Evolutionary conservation across 2,329 filamentous ascomycete genomes (phyloP), one percentile per base, ranked within the genome.

Genomic region (Aspergillus ruber): DNA sequence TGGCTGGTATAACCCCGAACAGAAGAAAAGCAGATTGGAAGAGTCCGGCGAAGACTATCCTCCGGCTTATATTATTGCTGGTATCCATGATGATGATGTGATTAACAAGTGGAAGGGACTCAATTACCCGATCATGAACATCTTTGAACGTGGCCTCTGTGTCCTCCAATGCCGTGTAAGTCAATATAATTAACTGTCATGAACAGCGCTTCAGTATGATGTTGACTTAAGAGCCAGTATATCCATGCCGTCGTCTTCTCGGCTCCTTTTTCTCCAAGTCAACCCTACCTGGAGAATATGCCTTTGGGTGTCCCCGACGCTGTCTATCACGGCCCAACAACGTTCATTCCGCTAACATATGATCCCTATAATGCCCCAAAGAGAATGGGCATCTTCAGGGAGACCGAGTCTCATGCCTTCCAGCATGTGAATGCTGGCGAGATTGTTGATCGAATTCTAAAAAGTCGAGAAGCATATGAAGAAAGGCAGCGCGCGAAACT

Each of bases 61-160:
- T 0, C 89, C 90, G 0, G 85, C 84, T 6, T 97, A 88, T 65
- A 79, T 98, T n/a, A 82, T 97, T 39, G 90, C 89, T 2, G 93
- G 93, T 43, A 84, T 98, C 20, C 93, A 98, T 69, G 88, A 95
- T 61, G 93, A 98, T 66, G 83, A 86, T 54, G 90, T 95, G 50
- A 95, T 98, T 69, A 98, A 98, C 70, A 77, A 85, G 60, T 94
- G 90, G 86, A 97, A 97, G 72, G 91, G 93, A 32, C 79, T 96
- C 60, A 98, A 98, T 73, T 98, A 96, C 65, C 93, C 93, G 21
- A 97, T 98, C 72, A 98, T 98, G 93, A 98, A 97, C 74, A 90
- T 95, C 48, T 95, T 91, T 61, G 93, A 98, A 75, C 85, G 93
- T 38, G 90, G 90, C 1, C 82, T 98, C 18, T 98, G 93, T 66